These are phyloP conservation scores for Verticillium nonalfalfae DNA, from an alignment of 2,329 filamentous ascomycete species.

Conservation along the genomic window DNA sequence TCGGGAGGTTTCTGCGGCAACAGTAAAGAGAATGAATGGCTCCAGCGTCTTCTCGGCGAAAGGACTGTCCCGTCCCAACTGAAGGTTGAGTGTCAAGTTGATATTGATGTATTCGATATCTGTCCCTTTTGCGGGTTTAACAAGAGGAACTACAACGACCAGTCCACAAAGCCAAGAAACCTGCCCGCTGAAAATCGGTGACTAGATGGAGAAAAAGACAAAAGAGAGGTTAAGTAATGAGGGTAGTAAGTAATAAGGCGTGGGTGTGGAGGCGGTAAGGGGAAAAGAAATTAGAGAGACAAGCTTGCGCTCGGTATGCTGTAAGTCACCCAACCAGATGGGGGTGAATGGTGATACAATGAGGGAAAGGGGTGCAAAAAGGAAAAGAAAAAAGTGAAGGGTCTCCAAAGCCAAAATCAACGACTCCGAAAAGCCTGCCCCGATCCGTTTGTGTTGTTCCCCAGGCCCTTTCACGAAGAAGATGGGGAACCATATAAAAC, in stretches of 20 bases:
- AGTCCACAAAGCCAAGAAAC: not conserved
- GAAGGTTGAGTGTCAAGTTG: not conserved
- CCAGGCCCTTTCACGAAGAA: not conserved
- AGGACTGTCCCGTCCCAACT: not conserved
- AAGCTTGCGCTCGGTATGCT: not conserved
- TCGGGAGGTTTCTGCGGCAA: not conserved
- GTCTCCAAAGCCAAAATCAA: not conserved
- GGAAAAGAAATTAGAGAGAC: not conserved
- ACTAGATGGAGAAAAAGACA: not conserved
- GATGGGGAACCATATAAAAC: not conserved
- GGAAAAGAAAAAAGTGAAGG: slow-evolving; percentile 1
- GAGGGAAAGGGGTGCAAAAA: slow-evolving; percentile 1
- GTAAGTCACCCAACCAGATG: not conserved
- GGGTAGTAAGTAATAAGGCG: not conserved
- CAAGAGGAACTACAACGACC: not conserved
- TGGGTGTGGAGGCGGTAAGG: not conserved
- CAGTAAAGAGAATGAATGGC: too few relatives aligned
- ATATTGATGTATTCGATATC: not conserved
- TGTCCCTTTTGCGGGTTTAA: not conserved
- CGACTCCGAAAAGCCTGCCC: not conserved
- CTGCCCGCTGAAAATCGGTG: not conserved
- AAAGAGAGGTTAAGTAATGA: not conserved
- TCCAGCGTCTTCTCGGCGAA: not conserved
- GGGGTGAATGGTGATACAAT: not conserved
- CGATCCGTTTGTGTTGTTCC: not conserved